phyloP scores from a whole-genome alignment of 1,284 basidiomycete genomes.

The Tremellales sp. region DNA sequence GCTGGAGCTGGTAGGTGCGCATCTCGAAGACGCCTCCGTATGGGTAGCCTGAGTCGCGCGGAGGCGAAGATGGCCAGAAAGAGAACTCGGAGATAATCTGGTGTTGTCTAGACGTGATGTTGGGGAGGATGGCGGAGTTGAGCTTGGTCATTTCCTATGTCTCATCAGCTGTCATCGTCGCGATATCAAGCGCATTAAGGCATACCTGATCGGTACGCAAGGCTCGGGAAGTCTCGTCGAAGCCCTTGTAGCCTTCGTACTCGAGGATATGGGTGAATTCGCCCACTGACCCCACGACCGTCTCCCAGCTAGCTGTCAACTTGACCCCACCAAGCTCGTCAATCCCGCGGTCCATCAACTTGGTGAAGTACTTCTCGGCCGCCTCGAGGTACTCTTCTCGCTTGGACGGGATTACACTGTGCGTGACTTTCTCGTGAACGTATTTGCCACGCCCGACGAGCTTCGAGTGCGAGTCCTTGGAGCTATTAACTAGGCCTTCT shows the following conservation, averaged over 20 bases:
- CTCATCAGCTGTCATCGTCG: neutral
- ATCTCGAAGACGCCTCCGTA: slow-evolving; percentile 88
- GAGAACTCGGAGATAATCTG: slow-evolving; percentile 90
- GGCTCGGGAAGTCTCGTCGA: slow-evolving; percentile 54
- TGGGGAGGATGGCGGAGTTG: slow-evolving; percentile 59
- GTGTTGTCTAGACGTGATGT: slow-evolving; percentile 63
- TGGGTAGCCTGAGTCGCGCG: slow-evolving; percentile 55
- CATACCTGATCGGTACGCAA: slow-evolving; percentile 30
- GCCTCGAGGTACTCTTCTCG: slow-evolving; percentile 77
- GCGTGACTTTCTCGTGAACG: slow-evolving; percentile 79
- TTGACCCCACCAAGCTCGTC: slow-evolving; percentile 67
- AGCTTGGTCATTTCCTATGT: slow-evolving; percentile 20
- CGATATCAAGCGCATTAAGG: neutral
- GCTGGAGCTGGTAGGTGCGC: slow-evolving; percentile 65
- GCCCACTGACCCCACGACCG: slow-evolving; percentile 78
- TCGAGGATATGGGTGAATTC: slow-evolving; percentile 69
- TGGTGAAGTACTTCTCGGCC: slow-evolving; percentile 75
- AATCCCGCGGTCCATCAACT: slow-evolving; percentile 61
- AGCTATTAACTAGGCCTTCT: slow-evolving; percentile 60
- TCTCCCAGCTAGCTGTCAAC: slow-evolving; percentile 85
- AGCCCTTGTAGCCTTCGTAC: slow-evolving; percentile 83
- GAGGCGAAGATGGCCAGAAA: slow-evolving; percentile 84
- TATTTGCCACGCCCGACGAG: slow-evolving; percentile 77
- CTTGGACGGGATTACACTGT: slow-evolving; percentile 74
- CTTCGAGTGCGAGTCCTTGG: slow-evolving; percentile 66